Percentiles rank a stretch among this genome's conserved stretches.
phyloP scores from a whole-genome alignment of 225 moss, liverwort and hornwort species.

The Rhytidiadelphus loreus region DNA sequence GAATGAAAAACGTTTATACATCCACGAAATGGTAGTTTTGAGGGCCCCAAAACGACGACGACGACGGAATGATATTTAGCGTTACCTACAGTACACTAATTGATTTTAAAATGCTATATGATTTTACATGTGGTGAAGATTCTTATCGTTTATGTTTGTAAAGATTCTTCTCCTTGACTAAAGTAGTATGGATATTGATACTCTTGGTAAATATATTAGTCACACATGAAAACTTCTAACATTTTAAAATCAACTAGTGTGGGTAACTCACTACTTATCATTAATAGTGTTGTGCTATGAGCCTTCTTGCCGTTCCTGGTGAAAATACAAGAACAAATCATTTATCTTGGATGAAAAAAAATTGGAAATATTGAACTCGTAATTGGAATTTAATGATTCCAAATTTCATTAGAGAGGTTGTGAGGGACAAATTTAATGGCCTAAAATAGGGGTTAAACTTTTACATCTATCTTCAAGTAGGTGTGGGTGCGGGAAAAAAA shows the following conservation, averaged over 20 bases:
- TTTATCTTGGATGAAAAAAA: background rate
- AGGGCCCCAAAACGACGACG: too few relatives aligned
- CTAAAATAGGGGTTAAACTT: rapidly evolving
- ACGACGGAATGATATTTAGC: too few relatives aligned
- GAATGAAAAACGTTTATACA: background rate
- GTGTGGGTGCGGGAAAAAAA: rapidly evolving
- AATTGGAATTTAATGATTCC: background rate
- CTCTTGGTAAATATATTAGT: background rate
- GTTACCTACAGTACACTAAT: background rate
- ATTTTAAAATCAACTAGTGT: rapidly evolving
- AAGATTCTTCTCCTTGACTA: background rate
- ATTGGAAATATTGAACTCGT: background rate
- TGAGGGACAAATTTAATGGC: rapidly evolving
- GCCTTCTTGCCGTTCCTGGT: rapidly evolving
- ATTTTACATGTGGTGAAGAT: background rate
- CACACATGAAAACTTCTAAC: rapidly evolving
- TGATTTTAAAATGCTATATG: background rate
- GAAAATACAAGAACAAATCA: background rate
- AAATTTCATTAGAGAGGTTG: background rate
- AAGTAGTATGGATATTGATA: background rate
- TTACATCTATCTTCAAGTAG: background rate
- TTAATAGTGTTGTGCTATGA: too few relatives aligned
- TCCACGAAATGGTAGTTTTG: background rate
- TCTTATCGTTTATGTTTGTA: background rate
- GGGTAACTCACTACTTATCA: background rate